These are phyloP conservation scores for Podila clonocystis DNA, from an alignment of 192 early-diverging fungal species.

Conservation along the genomic window DNA sequence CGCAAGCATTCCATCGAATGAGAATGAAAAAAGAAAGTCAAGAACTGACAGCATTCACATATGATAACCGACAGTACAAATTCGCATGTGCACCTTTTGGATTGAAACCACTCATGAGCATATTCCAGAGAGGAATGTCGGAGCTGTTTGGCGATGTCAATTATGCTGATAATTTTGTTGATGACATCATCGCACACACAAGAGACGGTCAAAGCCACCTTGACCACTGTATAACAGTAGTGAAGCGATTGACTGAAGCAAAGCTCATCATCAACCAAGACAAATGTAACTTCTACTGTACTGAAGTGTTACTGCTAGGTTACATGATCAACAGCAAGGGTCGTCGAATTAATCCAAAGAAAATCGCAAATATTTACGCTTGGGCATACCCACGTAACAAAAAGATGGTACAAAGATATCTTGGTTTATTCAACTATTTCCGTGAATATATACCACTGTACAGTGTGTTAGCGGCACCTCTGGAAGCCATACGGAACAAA, in stretches of 20 bases:
- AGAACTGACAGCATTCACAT: no score
- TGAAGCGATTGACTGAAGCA: constrained; percentile 19
- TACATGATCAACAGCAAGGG: constrained; percentile 21
- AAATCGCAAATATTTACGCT: constrained; percentile 32
- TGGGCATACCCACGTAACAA: constrained; percentile 23
- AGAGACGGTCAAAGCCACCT: no score
- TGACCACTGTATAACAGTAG: not conserved
- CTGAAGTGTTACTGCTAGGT: constrained; percentile 20
- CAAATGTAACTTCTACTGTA: constrained; percentile 36
- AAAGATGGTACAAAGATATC: constrained; percentile 15
- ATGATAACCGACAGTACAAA: no score
- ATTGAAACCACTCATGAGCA: no score
- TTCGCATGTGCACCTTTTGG: no score
- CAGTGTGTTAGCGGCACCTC: constrained; percentile 12
- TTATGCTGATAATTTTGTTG: no score
- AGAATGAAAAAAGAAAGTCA: no score
- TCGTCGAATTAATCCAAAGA: constrained; percentile 20
- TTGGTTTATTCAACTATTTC: constrained; percentile 40
- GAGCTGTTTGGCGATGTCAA: no score
- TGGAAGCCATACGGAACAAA: constrained; percentile 30
- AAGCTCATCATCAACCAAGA: constrained; percentile 27
- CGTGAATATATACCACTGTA: constrained; percentile 13
- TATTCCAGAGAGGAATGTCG: no score
- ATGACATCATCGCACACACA: no score
- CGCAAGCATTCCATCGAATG: no score